A percentile compares a stretch with the other conserved stretches of the same genome.
Evolutionary conservation across 768 basidiomycete genomes (phyloP).

Genomic region (Macrocybe gigantea): DNA sequence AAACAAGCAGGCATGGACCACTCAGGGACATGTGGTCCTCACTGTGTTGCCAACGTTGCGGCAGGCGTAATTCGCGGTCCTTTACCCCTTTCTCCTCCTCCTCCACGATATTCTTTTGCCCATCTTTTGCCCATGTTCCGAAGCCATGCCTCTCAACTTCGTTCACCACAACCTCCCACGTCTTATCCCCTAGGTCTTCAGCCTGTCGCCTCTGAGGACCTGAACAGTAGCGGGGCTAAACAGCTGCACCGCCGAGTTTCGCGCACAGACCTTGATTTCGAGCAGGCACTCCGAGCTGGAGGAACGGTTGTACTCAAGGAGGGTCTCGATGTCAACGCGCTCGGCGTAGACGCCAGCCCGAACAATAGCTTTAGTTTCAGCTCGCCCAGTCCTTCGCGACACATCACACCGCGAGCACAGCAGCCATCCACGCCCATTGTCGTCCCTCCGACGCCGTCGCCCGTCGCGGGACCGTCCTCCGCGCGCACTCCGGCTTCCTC

Average conservation of each 20-base stretch:
- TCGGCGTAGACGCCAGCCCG: constrained; percentile 49
- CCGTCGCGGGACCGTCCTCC: constrained; percentile 28
- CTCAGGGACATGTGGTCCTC: too few species aligned
- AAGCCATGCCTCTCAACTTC: constrained; percentile 39
- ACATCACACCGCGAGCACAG: constrained; percentile 23
- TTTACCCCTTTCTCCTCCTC: too few species aligned
- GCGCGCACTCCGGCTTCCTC: constrained; percentile 25
- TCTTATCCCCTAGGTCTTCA: constrained; percentile 47
- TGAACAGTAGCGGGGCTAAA: constrained; percentile 20
- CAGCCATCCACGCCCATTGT: constrained; percentile 58
- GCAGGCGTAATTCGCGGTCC: too few species aligned
- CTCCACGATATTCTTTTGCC: constrained; percentile 10
- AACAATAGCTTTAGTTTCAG: constrained; percentile 33
- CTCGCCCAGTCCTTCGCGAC: constrained; percentile 34
- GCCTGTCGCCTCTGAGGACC: constrained; percentile 51
- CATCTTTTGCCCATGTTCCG: constrained; percentile 69
- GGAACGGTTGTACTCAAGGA: constrained; percentile 69
- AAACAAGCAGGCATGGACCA: too few species aligned
- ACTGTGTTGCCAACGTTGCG: too few species aligned
- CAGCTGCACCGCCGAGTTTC: constrained; percentile 51
- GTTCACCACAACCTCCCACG: constrained; percentile 29
- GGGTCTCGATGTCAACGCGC: constrained; percentile 59
- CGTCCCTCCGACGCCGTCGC: constrained; percentile 66
- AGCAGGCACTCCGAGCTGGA: constrained; percentile 61
- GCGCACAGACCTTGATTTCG: constrained; percentile 77